Evolutionary conservation across 108 stramenopile genomes (phyloP).

Genomic region (Epithemia pelagica): DNA sequence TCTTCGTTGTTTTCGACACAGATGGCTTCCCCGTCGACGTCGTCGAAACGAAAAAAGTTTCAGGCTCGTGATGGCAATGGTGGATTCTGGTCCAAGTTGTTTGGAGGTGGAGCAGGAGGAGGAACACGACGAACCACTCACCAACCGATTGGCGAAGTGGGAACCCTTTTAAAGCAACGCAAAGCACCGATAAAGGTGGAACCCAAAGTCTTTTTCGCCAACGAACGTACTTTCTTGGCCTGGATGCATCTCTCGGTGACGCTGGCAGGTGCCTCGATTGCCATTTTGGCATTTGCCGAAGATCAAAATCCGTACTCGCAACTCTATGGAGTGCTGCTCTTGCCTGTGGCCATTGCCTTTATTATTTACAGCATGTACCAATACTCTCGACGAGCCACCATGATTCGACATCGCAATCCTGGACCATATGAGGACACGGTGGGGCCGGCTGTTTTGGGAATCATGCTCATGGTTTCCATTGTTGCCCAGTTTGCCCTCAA

Average conservation of each 20-base stretch:
- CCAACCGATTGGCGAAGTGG: constrained; percentile 10
- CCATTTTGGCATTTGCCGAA: constrained; percentile 68
- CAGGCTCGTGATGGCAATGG: too few species aligned
- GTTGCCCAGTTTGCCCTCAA: constrained; percentile 76
- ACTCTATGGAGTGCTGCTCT: constrained; percentile 71
- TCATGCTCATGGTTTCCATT: constrained; percentile 75
- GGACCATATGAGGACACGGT: constrained; percentile 86
- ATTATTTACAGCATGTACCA: constrained; percentile 83
- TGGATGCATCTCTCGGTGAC: constrained; percentile 88
- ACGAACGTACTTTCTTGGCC: constrained; percentile 94
- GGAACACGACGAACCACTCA: neutral
- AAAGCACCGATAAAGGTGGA: constrained; percentile 38
- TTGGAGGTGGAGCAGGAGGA: constrained; percentile 7
- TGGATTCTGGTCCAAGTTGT: constrained; percentile 8
- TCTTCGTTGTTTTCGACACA: too few species aligned
- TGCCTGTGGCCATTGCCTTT: constrained; percentile 84
- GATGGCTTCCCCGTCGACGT: neutral
- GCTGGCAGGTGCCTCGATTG: constrained; percentile 78
- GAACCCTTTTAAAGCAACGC: constrained; percentile 34
- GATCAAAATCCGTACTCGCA: constrained; percentile 32
- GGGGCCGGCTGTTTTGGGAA: constrained; percentile 77
- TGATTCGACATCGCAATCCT: constrained; percentile 79
- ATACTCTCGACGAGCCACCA: constrained; percentile 64
- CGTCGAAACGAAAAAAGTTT: constrained; percentile 1
- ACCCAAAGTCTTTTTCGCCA: constrained; percentile 83